A percentile compares a stretch with the other conserved stretches of the same genome.
These are phyloP conservation scores for Firmiana major DNA, from an alignment of 345 rosid genomes.

Conservation along the genomic window DNA sequence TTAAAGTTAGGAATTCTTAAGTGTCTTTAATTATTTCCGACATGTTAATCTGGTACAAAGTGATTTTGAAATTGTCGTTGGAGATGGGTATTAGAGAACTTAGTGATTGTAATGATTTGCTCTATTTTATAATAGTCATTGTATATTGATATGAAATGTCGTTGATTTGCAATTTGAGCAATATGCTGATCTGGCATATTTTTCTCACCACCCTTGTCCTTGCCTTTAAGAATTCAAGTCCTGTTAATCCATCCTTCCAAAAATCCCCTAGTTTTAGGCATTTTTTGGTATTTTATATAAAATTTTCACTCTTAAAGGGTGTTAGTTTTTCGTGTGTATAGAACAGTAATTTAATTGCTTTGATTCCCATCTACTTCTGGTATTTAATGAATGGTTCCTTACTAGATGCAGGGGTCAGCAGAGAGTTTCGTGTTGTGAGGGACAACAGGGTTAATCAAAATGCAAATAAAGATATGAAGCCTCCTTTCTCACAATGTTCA, in stretches of 20 bases:
- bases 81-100: not conserved
- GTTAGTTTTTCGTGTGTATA: not conserved
- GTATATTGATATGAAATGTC: not conserved
- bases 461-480: conserved; percentile 41
- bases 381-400: conserved; percentile 12
- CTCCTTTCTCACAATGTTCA: conserved; percentile 32
- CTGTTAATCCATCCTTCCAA: not conserved
- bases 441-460: conserved; percentile 63
- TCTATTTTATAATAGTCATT: not conserved
- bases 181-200: not conserved
- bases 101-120: not conserved
- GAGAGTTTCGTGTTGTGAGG: conserved; percentile 60
- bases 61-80: not conserved
- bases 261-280: not conserved
- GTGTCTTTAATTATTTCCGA: not conserved
- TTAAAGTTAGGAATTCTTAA: not conserved
- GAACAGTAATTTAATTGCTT: not conserved
- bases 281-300: not conserved
- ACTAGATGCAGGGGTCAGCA: conserved; percentile 34
- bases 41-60: not conserved
- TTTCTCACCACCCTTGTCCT: not conserved
- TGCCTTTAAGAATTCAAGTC: not conserved
- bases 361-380: not conserved
- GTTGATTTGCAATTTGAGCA: not conserved
- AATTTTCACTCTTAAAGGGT: not conserved